phyloP scores from a whole-genome alignment of 257 asterid species.

The Nicotiana obtusifolia region DNA sequence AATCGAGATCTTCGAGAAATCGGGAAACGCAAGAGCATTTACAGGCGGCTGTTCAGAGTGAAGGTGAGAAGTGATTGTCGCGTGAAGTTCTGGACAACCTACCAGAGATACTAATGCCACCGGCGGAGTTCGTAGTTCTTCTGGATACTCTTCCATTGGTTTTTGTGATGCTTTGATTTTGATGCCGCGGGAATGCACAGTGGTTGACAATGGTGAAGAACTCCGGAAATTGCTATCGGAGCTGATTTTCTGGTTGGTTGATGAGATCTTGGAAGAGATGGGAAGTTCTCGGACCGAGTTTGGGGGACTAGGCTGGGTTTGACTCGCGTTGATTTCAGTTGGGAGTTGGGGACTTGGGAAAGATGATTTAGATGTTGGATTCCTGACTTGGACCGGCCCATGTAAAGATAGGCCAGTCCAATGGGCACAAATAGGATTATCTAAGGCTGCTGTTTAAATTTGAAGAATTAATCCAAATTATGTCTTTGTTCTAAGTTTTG shows the following conservation, averaged over 20 bases:
- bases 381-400: background rate
- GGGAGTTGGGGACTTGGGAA: background rate
- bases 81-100: slow-evolving; percentile 83
- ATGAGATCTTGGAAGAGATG: background rate
- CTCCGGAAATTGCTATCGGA: background rate
- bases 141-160: slow-evolving; percentile 83
- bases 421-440: too few species aligned
- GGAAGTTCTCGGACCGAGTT: background rate
- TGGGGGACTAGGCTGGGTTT: slow-evolving; percentile 3
- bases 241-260: background rate
- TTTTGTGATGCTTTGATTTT: background rate
- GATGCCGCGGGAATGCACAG: background rate
- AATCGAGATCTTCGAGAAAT: slow-evolving; percentile 79
- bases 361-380: background rate
- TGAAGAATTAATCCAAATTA: too few species aligned
- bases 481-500: too few species aligned
- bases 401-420: background rate
- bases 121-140: slow-evolving; percentile 93
- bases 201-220: background rate
- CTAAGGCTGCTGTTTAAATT: too few species aligned
- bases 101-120: slow-evolving; percentile 64
- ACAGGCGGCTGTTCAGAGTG: slow-evolving; percentile 85
- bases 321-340: slow-evolving; percentile 8
- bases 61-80: slow-evolving; percentile 65
- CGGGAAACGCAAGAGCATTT: slow-evolving; percentile 87